phyloP scores from a whole-genome alignment of 1,284 basidiomycete species.

The Marasmius sp. region DNA sequence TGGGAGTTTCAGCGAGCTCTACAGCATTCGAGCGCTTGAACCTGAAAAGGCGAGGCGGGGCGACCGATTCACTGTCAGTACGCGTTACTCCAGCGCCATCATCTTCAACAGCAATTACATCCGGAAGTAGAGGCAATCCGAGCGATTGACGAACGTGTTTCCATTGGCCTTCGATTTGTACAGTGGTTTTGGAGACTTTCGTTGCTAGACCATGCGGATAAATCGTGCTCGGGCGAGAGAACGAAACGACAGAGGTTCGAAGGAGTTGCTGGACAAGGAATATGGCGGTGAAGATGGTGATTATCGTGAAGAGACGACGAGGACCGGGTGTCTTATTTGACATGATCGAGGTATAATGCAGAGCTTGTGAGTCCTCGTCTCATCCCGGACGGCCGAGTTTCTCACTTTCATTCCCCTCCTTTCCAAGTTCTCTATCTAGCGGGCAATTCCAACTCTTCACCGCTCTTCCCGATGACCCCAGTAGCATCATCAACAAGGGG shows the following conservation, averaged over 20 bases:
- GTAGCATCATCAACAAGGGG: no score
- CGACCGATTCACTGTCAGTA: background rate
- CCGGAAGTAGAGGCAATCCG: conserved; percentile 2
- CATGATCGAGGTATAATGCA: no score
- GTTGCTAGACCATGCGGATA: background rate
- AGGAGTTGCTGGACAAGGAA: background rate
- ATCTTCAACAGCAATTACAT: background rate
- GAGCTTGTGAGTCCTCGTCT: no score
- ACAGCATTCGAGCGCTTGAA: background rate
- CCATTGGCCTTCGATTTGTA: conserved; percentile 12
- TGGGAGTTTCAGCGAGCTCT: background rate
- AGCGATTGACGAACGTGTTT: conserved; percentile 10
- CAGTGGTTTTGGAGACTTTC: background rate
- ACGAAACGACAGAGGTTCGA: background rate
- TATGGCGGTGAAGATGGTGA: background rate
- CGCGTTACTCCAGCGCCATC: background rate
- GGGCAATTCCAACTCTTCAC: no score
- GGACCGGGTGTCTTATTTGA: no score
- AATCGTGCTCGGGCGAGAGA: background rate
- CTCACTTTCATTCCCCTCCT: no score
- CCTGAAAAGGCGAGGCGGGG: conserved; percentile 9
- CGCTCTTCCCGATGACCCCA: no score
- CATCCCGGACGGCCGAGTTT: no score
- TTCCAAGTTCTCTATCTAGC: no score
- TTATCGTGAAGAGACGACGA: background rate